phyloP scores from a whole-genome alignment of 257 asterid genomes.

The Ophiorrhiza pumila region DNA sequence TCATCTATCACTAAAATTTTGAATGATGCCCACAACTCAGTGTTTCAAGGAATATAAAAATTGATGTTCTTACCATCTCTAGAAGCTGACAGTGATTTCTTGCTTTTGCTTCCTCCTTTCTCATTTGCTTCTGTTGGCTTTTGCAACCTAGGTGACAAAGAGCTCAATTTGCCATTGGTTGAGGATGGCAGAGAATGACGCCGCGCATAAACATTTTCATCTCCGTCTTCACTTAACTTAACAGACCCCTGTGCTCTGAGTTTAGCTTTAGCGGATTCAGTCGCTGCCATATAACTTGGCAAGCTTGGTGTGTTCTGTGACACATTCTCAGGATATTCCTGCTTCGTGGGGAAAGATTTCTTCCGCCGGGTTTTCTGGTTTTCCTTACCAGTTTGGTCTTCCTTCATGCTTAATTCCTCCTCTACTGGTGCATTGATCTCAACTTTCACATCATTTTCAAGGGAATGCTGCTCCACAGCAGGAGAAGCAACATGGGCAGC shows the following conservation, averaged over 20 bases:
- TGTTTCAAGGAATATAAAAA: not conserved
- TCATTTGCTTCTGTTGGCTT: constrained; percentile 68
- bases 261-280: constrained; percentile 92
- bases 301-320: constrained; percentile 61
- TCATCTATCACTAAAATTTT: not conserved
- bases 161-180: constrained; percentile 51
- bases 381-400: constrained; percentile 55
- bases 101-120: constrained; percentile 54
- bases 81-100: constrained; percentile 45
- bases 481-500: constrained; percentile 33
- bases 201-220: constrained; percentile 46
- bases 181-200: constrained; percentile 83
- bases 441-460: constrained; percentile 40
- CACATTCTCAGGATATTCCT: constrained; percentile 61
- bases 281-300: constrained; percentile 95
- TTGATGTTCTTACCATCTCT: constrained; percentile 59
- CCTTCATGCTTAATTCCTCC: constrained; percentile 48
- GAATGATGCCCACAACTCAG: not conserved
- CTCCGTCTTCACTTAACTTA: constrained; percentile 52
- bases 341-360: constrained; percentile 73
- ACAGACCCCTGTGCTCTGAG: constrained; percentile 74
- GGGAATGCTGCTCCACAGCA: constrained; percentile 34
- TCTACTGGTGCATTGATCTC: constrained; percentile 31
- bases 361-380: constrained; percentile 59
- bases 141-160: constrained; percentile 71